phyloP scores from a whole-genome alignment of 225 moss, liverwort and hornwort genomes.

The Rhytidiadelphus loreus region DNA sequence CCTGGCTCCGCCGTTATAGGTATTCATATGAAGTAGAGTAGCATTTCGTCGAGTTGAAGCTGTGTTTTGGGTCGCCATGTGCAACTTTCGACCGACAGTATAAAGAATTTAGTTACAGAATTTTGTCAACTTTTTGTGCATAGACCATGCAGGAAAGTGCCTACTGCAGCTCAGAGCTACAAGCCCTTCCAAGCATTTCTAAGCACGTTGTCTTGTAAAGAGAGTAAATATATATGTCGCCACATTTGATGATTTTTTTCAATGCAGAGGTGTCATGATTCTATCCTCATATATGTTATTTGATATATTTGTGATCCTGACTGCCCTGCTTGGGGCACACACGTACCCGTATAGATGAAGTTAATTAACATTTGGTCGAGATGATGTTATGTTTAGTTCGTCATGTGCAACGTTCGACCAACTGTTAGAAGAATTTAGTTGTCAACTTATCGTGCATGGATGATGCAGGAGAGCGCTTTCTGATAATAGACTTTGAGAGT shows the following conservation, averaged over 20 bases:
- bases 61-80: neutral
- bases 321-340: neutral
- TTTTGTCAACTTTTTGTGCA: neutral
- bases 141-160: neutral
- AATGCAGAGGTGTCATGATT: neutral
- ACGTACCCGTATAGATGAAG: neutral
- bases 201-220: constrained; percentile 3
- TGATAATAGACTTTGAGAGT: neutral
- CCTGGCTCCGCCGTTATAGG: neutral
- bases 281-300: neutral
- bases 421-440: neutral
- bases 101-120: neutral
- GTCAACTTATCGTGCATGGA: neutral
- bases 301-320: neutral
- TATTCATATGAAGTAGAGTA: neutral
- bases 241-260: neutral
- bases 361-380: neutral
- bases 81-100: neutral
- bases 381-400: neutral
- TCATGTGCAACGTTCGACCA: neutral
- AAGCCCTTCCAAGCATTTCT: constrained; percentile 6
- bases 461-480: neutral
- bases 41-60: neutral
- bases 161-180: neutral
- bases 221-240: neutral